Conservation (phyloP, 768 basidiomycete species). For the Serpula lacrymans region DNA sequence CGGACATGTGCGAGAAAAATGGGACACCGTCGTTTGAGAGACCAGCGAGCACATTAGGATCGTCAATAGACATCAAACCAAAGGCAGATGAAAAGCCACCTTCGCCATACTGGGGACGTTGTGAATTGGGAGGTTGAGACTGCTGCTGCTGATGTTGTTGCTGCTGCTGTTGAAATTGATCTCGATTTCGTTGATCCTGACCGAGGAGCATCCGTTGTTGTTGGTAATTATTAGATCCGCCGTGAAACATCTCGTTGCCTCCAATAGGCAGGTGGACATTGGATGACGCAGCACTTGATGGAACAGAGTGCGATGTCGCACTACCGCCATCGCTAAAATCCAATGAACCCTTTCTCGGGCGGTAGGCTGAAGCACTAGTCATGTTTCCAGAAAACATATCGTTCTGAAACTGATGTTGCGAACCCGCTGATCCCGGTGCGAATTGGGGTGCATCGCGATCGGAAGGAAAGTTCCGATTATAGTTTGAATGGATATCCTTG, state of each 20-base stretch:
- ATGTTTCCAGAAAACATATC: conserved; percentile 10
- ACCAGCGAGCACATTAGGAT: conserved; percentile 63
- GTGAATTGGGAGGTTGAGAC: conserved; percentile 9
- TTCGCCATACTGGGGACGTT: conserved; percentile 21
- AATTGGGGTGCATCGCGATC: too few species aligned
- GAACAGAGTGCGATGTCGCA: conserved; percentile 39
- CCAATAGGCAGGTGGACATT: conserved; percentile 46
- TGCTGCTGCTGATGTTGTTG: conserved; percentile 4
- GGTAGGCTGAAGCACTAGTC: conserved; percentile 24
- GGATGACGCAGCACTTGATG: conserved; percentile 55
- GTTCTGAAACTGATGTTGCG: conserved; percentile 12
- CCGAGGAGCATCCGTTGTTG: conserved; percentile 14
- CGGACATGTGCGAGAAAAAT: conserved; percentile 47
- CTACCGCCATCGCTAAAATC: conserved; percentile 45
- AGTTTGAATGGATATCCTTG: too few species aligned
- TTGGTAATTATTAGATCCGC: conserved; percentile 24
- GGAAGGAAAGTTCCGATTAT: too few species aligned
- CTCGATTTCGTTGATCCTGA: conserved; percentile 11
- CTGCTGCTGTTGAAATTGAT: conserved; percentile 26
- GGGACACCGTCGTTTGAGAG: conserved; percentile 55
- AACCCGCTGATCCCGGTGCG: too few species aligned
- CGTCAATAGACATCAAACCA: conserved; percentile 74
- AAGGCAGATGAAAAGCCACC: conserved; percentile 60
- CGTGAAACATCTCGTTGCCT: conserved; percentile 24
- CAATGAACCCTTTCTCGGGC: conserved; percentile 30